Conservation (phyloP, 805 yeast genomes). For the Maudiozyma pseudohumilis region DNA sequence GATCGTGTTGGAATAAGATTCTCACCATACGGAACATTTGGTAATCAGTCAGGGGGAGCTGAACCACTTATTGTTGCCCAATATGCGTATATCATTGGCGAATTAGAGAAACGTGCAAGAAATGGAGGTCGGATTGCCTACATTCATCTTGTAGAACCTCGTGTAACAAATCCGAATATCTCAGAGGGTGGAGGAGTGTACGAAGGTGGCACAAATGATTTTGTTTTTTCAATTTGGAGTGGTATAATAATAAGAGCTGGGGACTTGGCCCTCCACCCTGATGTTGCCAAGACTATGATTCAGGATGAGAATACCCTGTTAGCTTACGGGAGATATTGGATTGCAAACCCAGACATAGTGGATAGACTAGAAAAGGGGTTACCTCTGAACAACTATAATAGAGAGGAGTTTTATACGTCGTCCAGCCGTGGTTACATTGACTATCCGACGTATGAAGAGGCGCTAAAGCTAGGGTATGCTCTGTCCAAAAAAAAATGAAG, state of each 20-base stretch:
- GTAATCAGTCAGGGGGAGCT: constrained; percentile 29
- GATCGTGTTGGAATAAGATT: constrained; percentile 37
- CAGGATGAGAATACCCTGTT: constrained; percentile 17
- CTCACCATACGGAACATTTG: constrained; percentile 34
- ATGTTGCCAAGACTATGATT: constrained; percentile 22
- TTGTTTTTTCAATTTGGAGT: constrained; percentile 32
- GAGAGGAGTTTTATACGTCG: background rate
- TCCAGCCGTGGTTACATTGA: background rate
- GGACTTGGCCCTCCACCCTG: constrained; percentile 17
- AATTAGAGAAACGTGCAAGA: constrained; percentile 28
- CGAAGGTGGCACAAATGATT: constrained; percentile 27
- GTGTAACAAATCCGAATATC: constrained; percentile 17
- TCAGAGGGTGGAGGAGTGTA: constrained; percentile 16
- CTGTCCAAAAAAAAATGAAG: too few species aligned
- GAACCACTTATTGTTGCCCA: constrained; percentile 27
- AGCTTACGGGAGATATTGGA: constrained; percentile 23
- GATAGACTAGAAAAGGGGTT: background rate
- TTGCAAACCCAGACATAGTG: background rate
- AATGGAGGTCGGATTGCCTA: constrained; percentile 30
- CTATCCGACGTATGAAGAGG: too few species aligned
- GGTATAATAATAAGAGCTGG: constrained; percentile 35
- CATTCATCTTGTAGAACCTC: constrained; percentile 35
- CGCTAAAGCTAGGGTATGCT: too few species aligned
- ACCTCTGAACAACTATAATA: background rate
- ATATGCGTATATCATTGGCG: constrained; percentile 29